These are phyloP conservation scores for Dryas octopetala DNA, from an alignment of 306 rosid species.

Conservation along the genomic window DNA sequence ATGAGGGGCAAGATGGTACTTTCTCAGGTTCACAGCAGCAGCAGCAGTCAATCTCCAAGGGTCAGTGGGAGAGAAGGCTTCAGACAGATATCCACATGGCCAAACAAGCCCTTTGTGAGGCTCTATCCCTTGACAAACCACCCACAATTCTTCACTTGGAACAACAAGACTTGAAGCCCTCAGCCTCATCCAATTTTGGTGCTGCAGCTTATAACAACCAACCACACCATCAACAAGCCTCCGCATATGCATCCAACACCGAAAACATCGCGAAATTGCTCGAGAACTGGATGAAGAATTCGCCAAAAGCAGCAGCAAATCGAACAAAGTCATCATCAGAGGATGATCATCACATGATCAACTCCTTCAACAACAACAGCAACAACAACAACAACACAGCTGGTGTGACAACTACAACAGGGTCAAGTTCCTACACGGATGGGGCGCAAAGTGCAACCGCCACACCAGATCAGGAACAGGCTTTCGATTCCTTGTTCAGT, in stretches of 20 bases:
- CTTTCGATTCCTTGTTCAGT: constrained; percentile 41
- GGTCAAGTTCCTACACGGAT: constrained; percentile 47
- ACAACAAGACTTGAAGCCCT: constrained; percentile 35
- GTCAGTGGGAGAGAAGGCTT: constrained; percentile 95
- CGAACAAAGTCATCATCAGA: constrained; percentile 14
- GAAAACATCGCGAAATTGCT: constrained; percentile 74
- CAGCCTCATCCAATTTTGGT: neutral
- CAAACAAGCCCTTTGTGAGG: constrained; percentile 78
- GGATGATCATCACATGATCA: neutral
- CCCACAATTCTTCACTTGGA: constrained; percentile 11
- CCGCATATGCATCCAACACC: constrained; percentile 69
- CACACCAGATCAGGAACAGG: constrained; percentile 35
- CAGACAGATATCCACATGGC: constrained; percentile 91
- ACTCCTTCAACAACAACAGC: constrained; percentile 8
- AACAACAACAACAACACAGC: neutral
- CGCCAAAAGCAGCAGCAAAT: constrained; percentile 40
- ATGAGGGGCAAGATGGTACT: constrained; percentile 13
- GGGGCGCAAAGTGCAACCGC: constrained; percentile 46
- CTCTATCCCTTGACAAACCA: constrained; percentile 66
- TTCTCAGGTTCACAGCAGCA: constrained; percentile 25
- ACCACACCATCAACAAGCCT: constrained; percentile 12
- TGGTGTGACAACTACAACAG: constrained; percentile 1
- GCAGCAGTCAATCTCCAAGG: constrained; percentile 43
- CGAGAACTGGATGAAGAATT: constrained; percentile 64
- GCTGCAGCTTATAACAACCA: neutral